Conservation (phyloP, 2,329 filamentous ascomycete genomes). For the Penicillium sp. region DNA sequence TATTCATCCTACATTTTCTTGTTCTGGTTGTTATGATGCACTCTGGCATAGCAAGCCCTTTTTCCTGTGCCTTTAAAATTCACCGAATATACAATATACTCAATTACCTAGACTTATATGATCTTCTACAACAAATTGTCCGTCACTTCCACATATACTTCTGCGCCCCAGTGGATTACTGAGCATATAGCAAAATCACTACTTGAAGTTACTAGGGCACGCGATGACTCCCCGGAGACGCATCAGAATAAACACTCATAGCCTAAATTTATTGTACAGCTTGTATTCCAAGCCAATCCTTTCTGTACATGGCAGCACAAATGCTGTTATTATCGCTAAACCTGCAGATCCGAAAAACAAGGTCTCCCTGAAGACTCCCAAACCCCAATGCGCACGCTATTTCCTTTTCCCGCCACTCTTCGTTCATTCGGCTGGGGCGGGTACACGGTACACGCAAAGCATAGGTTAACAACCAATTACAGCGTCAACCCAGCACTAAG, state of each 20-base stretch:
- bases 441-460: slow-evolving; percentile 19
- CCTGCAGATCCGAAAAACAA: slow-evolving; percentile 14
- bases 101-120: slow-evolving; percentile 5
- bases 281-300: slow-evolving; percentile 10
- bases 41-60: slow-evolving; percentile 9
- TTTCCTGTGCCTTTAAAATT: slow-evolving; percentile 11
- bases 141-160: neutral
- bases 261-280: slow-evolving; percentile 14
- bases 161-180: neutral
- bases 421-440: slow-evolving; percentile 3
- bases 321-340: slow-evolving; percentile 18
- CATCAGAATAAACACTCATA: slow-evolving; percentile 4
- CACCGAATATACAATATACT: slow-evolving; percentile 13
- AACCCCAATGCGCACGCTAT: slow-evolving; percentile 25
- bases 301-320: slow-evolving; percentile 19
- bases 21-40: slow-evolving; percentile 13
- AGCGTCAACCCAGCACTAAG: neutral
- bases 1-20: slow-evolving; percentile 10
- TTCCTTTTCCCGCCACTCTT: slow-evolving; percentile 6
- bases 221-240: neutral
- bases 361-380: slow-evolving; percentile 24
- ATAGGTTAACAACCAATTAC: neutral
- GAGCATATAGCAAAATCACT: neutral
- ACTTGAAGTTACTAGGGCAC: neutral
- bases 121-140: neutral